Evolutionary conservation across 805 yeast genomes (phyloP).

Genomic region (Diddensiella caesifluorescens): DNA sequence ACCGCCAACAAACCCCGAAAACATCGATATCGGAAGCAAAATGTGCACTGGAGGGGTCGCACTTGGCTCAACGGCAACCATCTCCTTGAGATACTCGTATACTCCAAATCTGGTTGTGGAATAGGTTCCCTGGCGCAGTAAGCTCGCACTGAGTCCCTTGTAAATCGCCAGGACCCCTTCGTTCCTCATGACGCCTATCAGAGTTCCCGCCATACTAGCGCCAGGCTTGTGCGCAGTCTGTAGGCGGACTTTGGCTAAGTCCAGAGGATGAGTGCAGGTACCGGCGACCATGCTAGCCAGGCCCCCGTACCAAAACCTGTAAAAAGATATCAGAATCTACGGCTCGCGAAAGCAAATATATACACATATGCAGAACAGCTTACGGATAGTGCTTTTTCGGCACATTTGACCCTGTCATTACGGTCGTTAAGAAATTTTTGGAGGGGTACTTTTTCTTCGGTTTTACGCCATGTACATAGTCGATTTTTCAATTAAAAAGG

Average conservation of each 20-base stretch:
- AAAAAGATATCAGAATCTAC: constrained; percentile 10
- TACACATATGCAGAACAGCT: too few species aligned
- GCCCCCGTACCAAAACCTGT: constrained; percentile 42
- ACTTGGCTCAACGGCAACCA: constrained; percentile 34
- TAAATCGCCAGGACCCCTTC: constrained; percentile 67
- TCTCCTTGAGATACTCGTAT: constrained; percentile 70
- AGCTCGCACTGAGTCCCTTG: constrained; percentile 75
- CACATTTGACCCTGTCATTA: too few species aligned
- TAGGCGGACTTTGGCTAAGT: constrained; percentile 78
- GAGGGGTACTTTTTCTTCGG: too few species aligned
- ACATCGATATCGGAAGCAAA: constrained; percentile 72
- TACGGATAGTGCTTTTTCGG: too few species aligned
- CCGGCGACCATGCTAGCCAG: constrained; percentile 39
- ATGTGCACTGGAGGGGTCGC: constrained; percentile 51
- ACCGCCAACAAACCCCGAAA: constrained; percentile 83
- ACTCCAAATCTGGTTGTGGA: constrained; percentile 82
- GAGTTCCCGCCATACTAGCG: constrained; percentile 55
- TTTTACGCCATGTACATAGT: too few species aligned
- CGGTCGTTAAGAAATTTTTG: too few species aligned
- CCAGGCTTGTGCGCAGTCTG: constrained; percentile 73
- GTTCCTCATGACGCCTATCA: constrained; percentile 49
- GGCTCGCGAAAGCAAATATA: too few species aligned
- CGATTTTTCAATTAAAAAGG: too few species aligned
- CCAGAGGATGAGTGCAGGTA: constrained; percentile 62
- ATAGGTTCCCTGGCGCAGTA: constrained; percentile 82